phyloP scores from a whole-genome alignment of 1,139 yeast species.

The Pneumocystis sp. region DNA sequence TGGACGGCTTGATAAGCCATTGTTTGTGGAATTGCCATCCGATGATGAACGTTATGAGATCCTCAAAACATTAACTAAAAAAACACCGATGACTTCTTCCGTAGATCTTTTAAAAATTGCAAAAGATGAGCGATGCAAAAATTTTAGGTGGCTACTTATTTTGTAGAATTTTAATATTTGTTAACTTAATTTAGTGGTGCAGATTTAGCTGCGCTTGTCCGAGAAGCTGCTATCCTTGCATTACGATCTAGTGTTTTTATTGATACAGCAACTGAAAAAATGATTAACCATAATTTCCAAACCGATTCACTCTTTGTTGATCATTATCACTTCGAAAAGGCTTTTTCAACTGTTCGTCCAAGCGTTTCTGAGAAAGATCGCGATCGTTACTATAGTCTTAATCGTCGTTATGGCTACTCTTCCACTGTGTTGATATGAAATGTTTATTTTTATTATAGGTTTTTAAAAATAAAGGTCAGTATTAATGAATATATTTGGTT shows the following conservation, averaged over 20 bases:
- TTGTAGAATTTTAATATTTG: not conserved
- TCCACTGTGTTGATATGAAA: not conserved
- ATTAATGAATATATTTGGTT: too few species aligned
- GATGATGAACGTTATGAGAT: slow-evolving; percentile 67
- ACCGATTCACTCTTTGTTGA: slow-evolving; percentile 38
- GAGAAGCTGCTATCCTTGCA: slow-evolving; percentile 87
- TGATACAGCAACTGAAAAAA: slow-evolving; percentile 33
- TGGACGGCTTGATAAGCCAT: slow-evolving; percentile 84
- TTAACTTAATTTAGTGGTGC: slow-evolving; percentile 50
- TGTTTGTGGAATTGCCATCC: slow-evolving; percentile 78
- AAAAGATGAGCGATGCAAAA: slow-evolving; percentile 62
- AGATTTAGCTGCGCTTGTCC: slow-evolving; percentile 74
- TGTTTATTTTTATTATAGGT: not conserved
- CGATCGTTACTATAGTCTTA: slow-evolving; percentile 43
- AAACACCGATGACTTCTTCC: slow-evolving; percentile 54
- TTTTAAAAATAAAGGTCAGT: not conserved
- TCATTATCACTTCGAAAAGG: slow-evolving; percentile 49
- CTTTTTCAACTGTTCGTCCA: slow-evolving; percentile 65
- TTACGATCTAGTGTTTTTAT: slow-evolving; percentile 55
- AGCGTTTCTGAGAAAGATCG: slow-evolving; percentile 85
- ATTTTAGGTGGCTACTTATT: slow-evolving; percentile 30
- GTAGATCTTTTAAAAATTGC: slow-evolving; percentile 54
- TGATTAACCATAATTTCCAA: slow-evolving; percentile 27
- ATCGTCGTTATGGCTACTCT: not conserved
- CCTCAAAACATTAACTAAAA: slow-evolving; percentile 59